Conservation (phyloP, 495 filamentous ascomycete species). For the Acidiella bohemica region DNA sequence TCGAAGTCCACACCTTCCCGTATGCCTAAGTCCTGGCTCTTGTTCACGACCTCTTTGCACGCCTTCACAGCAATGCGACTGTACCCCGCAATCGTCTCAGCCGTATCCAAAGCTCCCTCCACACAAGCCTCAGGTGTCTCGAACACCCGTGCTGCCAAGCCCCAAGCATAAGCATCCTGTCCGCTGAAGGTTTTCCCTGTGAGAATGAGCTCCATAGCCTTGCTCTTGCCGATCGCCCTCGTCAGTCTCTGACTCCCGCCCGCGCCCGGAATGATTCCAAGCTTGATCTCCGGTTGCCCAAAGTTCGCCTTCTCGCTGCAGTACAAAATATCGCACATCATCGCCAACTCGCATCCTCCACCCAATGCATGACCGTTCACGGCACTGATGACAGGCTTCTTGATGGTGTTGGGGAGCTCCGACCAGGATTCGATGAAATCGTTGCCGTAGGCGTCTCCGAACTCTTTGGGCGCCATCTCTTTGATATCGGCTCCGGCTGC, state of each 20-base stretch:
- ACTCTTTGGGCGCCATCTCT: conserved; percentile 87
- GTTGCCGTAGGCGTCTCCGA: conserved; percentile 64
- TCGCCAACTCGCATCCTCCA: conserved; percentile 91
- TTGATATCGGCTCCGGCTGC: conserved; percentile 98
- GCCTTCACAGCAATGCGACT: conserved; percentile 69
- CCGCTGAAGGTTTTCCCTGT: conserved; percentile 74
- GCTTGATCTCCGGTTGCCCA: conserved; percentile 91
- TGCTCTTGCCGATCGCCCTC: conserved; percentile 70
- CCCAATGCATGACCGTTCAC: conserved; percentile 90
- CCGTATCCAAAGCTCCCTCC: conserved; percentile 62
- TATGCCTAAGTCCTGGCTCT: conserved; percentile 77
- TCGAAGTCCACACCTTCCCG: conserved; percentile 90
- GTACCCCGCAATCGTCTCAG: conserved; percentile 75
- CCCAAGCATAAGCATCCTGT: conserved; percentile 76
- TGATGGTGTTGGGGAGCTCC: conserved; percentile 59
- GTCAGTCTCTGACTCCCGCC: conserved; percentile 87
- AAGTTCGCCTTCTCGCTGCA: conserved; percentile 71
- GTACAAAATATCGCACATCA: conserved; percentile 94
- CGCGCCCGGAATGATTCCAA: conserved; percentile 83
- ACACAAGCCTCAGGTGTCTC: conserved; percentile 71
- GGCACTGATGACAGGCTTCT: conserved; percentile 85
- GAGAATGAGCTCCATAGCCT: conserved; percentile 87
- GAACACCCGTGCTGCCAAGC: conserved; percentile 71
- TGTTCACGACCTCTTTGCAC: conserved; percentile 96
- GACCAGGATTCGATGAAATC: conserved; percentile 96